A percentile compares a stretch with the other conserved stretches of the same genome.
phyloP scores from a whole-genome alignment of 345 rosid species.

The Lepidium sativum region DNA sequence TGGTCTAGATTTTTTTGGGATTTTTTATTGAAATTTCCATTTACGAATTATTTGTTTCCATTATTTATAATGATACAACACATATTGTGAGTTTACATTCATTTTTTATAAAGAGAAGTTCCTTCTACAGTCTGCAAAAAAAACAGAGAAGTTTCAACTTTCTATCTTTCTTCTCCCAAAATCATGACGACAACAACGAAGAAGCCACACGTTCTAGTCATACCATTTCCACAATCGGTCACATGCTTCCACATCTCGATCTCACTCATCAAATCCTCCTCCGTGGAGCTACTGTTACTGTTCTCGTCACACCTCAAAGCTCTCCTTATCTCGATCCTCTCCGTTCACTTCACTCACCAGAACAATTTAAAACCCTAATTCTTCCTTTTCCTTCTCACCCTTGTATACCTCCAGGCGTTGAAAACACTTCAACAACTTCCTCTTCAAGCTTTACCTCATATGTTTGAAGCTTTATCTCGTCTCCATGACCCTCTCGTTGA shows the following conservation, averaged over 20 bases:
- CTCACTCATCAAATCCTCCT: slow-evolving; percentile 39
- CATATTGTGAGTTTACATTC: no score
- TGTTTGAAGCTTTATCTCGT: slow-evolving; percentile 16
- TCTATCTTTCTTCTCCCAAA: not conserved
- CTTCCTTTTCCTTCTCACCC: slow-evolving; percentile 19
- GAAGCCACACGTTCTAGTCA: slow-evolving; percentile 42
- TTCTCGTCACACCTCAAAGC: slow-evolving; percentile 41
- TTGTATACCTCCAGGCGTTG: slow-evolving; percentile 9
- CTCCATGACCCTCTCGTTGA: slow-evolving; percentile 32
- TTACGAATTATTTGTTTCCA: no score
- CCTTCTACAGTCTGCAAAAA: not conserved
- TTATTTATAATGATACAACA: not conserved
- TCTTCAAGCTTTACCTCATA: slow-evolving; percentile 11
- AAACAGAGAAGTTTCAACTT: not conserved
- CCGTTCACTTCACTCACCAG: slow-evolving; percentile 16
- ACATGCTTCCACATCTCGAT: slow-evolving; percentile 62
- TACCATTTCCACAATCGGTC: slow-evolving; percentile 56
- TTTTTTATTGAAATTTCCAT: no score
- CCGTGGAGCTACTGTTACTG: slow-evolving; percentile 37
- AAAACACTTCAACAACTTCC: slow-evolving; percentile 11
- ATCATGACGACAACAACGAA: not conserved
- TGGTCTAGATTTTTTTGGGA: no score
- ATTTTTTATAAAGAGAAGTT: not conserved
- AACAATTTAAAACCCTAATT: slow-evolving; percentile 8
- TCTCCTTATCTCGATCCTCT: slow-evolving; percentile 35